phyloP scores from a whole-genome alignment of 352 stramenopile genomes.

The Aphanomyces euteiches region DNA sequence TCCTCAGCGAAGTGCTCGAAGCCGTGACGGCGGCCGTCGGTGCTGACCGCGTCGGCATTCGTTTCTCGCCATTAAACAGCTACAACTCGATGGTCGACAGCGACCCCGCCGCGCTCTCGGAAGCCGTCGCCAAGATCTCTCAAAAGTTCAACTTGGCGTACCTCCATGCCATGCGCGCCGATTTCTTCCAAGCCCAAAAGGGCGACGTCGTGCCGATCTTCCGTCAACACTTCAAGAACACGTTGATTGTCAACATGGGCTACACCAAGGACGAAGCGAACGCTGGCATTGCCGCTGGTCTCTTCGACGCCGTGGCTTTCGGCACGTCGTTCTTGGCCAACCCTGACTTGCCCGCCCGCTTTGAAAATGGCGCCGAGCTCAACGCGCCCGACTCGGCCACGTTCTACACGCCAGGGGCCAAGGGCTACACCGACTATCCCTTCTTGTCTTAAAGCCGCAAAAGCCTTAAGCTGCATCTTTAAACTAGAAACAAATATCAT shows the following conservation, averaged over 20 bases:
- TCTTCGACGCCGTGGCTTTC: constrained; percentile 42
- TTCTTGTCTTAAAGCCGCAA: not conserved
- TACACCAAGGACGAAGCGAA: constrained; percentile 36
- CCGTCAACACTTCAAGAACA: constrained; percentile 32
- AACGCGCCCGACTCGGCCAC: not conserved
- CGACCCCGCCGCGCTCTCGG: constrained; percentile 23
- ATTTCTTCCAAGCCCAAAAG: constrained; percentile 30
- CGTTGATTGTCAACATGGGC: constrained; percentile 33
- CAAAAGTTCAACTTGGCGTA: constrained; percentile 31
- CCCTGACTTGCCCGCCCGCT: constrained; percentile 44
- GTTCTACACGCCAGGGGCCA: not conserved
- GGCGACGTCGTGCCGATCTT: constrained; percentile 30
- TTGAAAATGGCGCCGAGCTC: constrained; percentile 27
- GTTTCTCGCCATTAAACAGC: constrained; percentile 23
- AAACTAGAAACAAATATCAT: not conserved
- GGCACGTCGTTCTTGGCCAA: constrained; percentile 44
- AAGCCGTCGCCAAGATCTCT: constrained; percentile 32
- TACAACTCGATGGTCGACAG: constrained; percentile 29
- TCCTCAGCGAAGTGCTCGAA: constrained; percentile 77
- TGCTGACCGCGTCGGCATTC: constrained; percentile 25
- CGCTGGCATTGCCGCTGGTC: constrained; percentile 33
- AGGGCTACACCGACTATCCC: not conserved
- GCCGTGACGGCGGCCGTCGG: constrained; percentile 35
- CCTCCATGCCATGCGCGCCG: constrained; percentile 30
- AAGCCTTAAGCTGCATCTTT: not conserved